phyloP scores from a whole-genome alignment of 306 rosid species.

The Lathyrus tuberosus region DNA sequence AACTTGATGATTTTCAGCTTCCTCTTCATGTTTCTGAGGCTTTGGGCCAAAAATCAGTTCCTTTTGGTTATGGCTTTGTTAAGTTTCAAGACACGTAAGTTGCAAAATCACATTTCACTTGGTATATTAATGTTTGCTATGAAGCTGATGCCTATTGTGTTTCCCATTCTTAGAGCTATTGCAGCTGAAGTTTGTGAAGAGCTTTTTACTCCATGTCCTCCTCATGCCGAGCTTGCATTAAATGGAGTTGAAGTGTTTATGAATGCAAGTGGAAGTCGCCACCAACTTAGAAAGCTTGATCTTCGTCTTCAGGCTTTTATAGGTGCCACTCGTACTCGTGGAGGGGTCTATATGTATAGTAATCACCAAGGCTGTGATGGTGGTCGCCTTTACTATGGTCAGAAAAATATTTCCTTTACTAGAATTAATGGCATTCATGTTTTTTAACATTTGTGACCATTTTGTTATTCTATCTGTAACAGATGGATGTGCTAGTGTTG shows the following conservation, averaged over 20 bases:
- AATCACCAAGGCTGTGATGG: conserved; percentile 98
- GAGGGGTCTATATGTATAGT: no score
- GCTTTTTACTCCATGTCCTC: conserved; percentile 75
- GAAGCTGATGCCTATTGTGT: no score
- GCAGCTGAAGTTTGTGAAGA: conserved; percentile 98
- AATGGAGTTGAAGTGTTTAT: conserved; percentile 96
- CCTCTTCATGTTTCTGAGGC: conserved; percentile 70
- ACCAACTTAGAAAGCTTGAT: no score
- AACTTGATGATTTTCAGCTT: conserved; percentile 76
- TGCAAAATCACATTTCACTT: no score
- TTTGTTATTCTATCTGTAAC: conserved; percentile 36
- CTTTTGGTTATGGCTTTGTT: conserved; percentile 90
- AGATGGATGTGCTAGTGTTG: conserved; percentile 93
- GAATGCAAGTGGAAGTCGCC: no score
- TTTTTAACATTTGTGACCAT: conserved; percentile 11
- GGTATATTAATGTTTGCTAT: no score
- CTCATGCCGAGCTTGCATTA: conserved; percentile 88
- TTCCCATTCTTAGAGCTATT: conserved; percentile 65
- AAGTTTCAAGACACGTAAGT: conserved; percentile 49
- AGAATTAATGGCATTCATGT: not conserved
- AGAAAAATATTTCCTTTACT: conserved; percentile 5
- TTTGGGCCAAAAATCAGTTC: conserved; percentile 64
- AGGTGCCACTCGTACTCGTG: no score
- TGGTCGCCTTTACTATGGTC: conserved; percentile 95
- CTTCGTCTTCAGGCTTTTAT: no score